Base-by-base conservation (phyloP, 2,329 filamentous ascomycete genomes). In the Colletotrichum melonis region DNA sequence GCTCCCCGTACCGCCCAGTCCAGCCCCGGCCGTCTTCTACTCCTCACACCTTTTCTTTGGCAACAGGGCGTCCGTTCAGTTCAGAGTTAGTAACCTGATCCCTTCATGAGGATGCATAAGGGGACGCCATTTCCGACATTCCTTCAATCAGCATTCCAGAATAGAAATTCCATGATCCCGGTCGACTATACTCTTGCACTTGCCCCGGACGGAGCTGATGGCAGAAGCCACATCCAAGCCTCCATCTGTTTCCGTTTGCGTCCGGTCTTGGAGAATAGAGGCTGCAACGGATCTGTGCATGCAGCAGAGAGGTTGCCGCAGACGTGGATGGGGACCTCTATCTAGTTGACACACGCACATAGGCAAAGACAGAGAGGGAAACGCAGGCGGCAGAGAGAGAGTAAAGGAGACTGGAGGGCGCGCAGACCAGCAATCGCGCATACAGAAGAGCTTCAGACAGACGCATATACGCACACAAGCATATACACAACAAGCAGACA, bases 401-500 rank as follows among this genome's bases (percentile, higher is more conserved):
- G 8, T 28, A 19, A 56, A 8, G 57, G 24, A 65, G 56, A 42
- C 12, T 42, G 35, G 35, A 65, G 49, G 28, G 28, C 54, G 56
- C 42, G 38, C 57, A 49, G 42, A 62, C 19, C 26, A 58, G 52
- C 35, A 69, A 58, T 38, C 52, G 28, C 30, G 22, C 52, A 69
- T 56, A 54, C 56, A 42, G 52, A 75, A 54, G 71, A 42, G 59
- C 69, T 73, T 69, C 65, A 72, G 58, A 49, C 69, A 76, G 69
- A 64, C 67, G 71, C 64, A 59, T 64, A 57, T 55, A 69, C n/a
- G 60, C 60, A 69, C 28, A 69, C 63, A 76, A 67, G 62, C 63
- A 70, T 28, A 59, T 67, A 72, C 72, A 63, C 70, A 70, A 75
- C 72, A 77, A 76, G 77, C 75, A 77, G 63, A 78, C 75, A 75